Conservation (phyloP, 2,329 filamentous ascomycete genomes). For the Claviceps sp. region DNA sequence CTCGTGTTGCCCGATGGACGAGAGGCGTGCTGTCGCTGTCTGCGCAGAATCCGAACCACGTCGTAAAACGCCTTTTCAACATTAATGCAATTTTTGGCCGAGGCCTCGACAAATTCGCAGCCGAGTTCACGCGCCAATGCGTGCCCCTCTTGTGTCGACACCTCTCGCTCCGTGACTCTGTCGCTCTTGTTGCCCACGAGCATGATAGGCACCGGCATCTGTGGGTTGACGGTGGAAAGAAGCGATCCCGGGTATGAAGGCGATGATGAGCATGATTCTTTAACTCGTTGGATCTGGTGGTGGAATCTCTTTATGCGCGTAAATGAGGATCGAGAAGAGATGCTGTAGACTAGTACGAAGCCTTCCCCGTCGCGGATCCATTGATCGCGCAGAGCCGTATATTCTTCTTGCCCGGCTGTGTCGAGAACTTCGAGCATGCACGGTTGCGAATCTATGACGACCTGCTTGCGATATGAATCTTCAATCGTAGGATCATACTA, state of each 20-base stretch:
- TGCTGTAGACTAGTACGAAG: constrained; percentile 95
- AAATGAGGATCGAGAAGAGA: constrained; percentile 92
- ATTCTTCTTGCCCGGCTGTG: constrained; percentile 96
- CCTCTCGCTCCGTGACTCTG: constrained; percentile 86
- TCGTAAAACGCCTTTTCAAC: constrained; percentile 98
- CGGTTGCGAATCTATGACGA: constrained; percentile 85
- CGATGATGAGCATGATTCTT: constrained; percentile 72
- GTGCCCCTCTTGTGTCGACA: constrained; percentile 90
- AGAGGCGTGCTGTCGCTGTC: constrained; percentile 54
- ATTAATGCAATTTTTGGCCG: constrained; percentile 95
- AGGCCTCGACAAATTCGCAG: constrained; percentile 94
- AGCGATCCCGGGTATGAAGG: constrained; percentile 67
- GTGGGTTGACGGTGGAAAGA: constrained; percentile 43
- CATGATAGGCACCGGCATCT: constrained; percentile 81
- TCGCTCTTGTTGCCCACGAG: constrained; percentile 98
- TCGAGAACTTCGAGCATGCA: constrained; percentile 97
- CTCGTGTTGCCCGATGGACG: constrained; percentile 23
- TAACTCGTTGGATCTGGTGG: constrained; percentile 92
- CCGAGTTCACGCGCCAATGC: constrained; percentile 82
- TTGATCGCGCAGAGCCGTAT: constrained; percentile 89
- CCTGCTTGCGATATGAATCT: constrained; percentile 77
- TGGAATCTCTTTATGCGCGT: constrained; percentile 91
- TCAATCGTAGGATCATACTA: constrained; percentile 82
- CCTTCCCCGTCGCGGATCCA: constrained; percentile 98
- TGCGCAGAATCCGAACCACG: constrained; percentile 79